Percentiles rank a stretch among this genome's conserved stretches.
Evolutionary conservation across 306 rosid species (phyloP).

Genomic region (Lablab purpureus): DNA sequence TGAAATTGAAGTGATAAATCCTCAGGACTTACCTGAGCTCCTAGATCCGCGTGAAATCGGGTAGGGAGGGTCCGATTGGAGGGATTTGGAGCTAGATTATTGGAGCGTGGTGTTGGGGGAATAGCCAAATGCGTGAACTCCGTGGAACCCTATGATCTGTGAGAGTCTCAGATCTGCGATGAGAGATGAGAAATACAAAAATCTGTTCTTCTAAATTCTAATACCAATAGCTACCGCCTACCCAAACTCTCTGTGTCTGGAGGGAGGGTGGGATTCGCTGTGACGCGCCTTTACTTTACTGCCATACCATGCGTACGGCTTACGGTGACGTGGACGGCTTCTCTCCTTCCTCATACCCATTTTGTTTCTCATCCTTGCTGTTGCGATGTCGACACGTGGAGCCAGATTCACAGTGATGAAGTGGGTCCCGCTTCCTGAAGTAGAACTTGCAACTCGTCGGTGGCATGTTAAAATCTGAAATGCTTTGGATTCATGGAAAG

Average conservation of each 20-base stretch:
- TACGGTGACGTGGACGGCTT: slow-evolving; percentile 48
- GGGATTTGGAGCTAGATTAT: not conserved
- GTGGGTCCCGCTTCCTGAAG: slow-evolving; percentile 16
- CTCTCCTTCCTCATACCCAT: slow-evolving; percentile 11
- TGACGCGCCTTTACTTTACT: not conserved
- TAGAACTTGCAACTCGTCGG: slow-evolving; percentile 21
- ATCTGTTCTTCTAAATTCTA: not conserved
- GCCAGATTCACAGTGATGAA: not conserved
- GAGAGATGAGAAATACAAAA: slow-evolving; percentile 30
- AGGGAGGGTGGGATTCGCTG: slow-evolving; percentile 39
- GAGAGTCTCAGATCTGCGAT: slow-evolving; percentile 38
- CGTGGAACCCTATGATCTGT: slow-evolving; percentile 30
- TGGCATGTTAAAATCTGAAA: slow-evolving; percentile 31
- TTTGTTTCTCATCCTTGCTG: not conserved
- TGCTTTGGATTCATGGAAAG: slow-evolving; percentile 34
- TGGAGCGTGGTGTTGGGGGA: slow-evolving; percentile 7
- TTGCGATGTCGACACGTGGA: slow-evolving; percentile 48
- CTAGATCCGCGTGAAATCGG: slow-evolving; percentile 58
- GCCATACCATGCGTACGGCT: slow-evolving; percentile 50
- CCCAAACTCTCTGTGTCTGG: slow-evolving; percentile 11
- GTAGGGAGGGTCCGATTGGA: slow-evolving; percentile 36
- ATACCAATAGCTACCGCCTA: slow-evolving; percentile 15
- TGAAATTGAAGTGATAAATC: slow-evolving; percentile 16
- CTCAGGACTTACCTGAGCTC: slow-evolving; percentile 23
- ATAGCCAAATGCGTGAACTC: slow-evolving; percentile 37